Conservation (phyloP, 2,329 filamentous ascomycete species). For the Xylaria sp. region DNA sequence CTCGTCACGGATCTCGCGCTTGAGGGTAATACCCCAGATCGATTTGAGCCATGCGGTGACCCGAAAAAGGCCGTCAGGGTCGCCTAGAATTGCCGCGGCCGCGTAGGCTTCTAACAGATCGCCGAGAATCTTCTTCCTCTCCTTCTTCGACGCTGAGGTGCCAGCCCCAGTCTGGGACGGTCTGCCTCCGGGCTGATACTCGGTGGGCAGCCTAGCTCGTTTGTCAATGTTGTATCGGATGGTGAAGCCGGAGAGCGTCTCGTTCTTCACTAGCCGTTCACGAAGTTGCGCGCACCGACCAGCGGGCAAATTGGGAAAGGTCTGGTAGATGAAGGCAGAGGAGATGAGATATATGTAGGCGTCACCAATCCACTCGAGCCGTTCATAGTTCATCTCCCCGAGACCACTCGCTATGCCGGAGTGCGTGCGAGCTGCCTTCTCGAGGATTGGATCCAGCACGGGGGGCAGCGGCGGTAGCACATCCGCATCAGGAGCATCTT, state of each 20-base stretch:
- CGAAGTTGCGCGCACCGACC: constrained; percentile 81
- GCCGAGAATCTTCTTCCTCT: constrained; percentile 77
- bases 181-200: constrained; percentile 54
- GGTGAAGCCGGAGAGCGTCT: constrained; percentile 77
- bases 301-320: constrained; percentile 71
- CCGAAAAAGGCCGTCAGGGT: constrained; percentile 70
- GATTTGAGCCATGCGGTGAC: constrained; percentile 77
- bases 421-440: constrained; percentile 75
- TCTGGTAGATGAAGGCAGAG: constrained; percentile 78
- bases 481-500: constrained; percentile 56
- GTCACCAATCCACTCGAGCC: constrained; percentile 89
- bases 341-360: constrained; percentile 84
- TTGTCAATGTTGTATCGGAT: constrained; percentile 76
- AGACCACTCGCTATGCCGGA: constrained; percentile 57
- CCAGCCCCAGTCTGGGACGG: constrained; percentile 47
- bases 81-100: constrained; percentile 78
- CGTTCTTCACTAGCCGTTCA: constrained; percentile 83
- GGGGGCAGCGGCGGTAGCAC: constrained; percentile 68
- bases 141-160: constrained; percentile 59
- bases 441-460: constrained; percentile 69
- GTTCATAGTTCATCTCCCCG: constrained; percentile 73
- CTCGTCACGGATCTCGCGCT: constrained; percentile 62
- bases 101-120: constrained; percentile 95
- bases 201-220: constrained; percentile 67
- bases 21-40: constrained; percentile 77